Conservation (phyloP, 2,329 filamentous ascomycete species). For the Ceratocystiopsis sp. region DNA sequence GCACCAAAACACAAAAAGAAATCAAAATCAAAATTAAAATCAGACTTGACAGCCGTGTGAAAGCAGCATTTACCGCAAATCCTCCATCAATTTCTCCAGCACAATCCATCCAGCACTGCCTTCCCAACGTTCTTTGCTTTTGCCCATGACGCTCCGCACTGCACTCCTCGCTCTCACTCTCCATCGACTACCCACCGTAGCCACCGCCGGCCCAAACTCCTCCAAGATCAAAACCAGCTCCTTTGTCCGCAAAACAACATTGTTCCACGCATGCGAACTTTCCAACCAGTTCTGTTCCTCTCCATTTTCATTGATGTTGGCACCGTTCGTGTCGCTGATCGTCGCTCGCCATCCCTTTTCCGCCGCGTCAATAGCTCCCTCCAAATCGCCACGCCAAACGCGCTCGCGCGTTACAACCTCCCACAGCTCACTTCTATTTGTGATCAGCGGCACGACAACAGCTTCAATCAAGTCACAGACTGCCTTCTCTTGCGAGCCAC, state of each 20-base stretch:
- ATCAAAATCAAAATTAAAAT: background rate
- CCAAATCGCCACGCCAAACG: conserved; percentile 54
- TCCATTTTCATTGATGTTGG: no score
- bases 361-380: conserved; percentile 60
- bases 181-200: conserved; percentile 64
- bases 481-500: conserved; percentile 43
- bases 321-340: conserved; percentile 15
- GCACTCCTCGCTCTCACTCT: conserved; percentile 76
- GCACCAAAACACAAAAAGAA: background rate
- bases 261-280: conserved; percentile 48
- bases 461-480: conserved; percentile 59
- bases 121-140: conserved; percentile 71
- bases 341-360: conserved; percentile 82
- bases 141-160: conserved; percentile 65
- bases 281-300: conserved; percentile 36
- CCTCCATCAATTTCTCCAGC: conserved; percentile 24
- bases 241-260: conserved; percentile 61
- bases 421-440: conserved; percentile 62
- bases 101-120: conserved; percentile 50
- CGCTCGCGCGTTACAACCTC: conserved; percentile 53
- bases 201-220: conserved; percentile 50
- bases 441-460: conserved; percentile 67
- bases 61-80: no score
- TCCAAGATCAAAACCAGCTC: conserved; percentile 71
- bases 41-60: background rate